Base-by-base conservation (phyloP, 768 basidiomycete genomes). In the Phylloporus sp. region DNA sequence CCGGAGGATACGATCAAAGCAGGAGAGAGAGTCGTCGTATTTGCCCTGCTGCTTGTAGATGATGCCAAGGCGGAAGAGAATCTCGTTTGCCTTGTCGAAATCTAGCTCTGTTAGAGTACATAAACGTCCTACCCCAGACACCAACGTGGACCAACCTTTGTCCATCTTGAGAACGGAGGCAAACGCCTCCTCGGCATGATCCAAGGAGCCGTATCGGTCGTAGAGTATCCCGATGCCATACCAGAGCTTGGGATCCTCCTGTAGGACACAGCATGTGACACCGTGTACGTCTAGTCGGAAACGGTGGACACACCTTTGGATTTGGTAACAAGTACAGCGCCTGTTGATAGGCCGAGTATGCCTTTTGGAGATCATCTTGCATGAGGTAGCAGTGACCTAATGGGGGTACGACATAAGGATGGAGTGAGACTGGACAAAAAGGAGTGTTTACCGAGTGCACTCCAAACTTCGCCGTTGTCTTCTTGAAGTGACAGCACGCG, bases 31-130 rank as follows among this genome's bases (percentile, higher is more conserved):
- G 12, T 93, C 89, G 2, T 82, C 74, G 60, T 92, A 97, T 73
- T 97, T 97, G 62, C 88, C 85, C 66, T 98, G 95, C 65, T 97
- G 95, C 74, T 99, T 98, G 79, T 98, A 98, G 55, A 99, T 99
- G 65, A 99, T 98, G 31, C 97, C 97, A 13, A 99, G 80, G 29
- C 97, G 85, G 76, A 98, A 99, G 26, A 95, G 85, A 56, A 99
- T 97, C 67, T 99, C 97, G 67, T 98, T 97, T 40, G 94, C 88
- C 76, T 97, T 97, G 76, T 97, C 94, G 60, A 98, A 99, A 67
- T 94, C 95, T 85, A 68, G 50, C 41, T 65, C 68, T 71, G 50
- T 62, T 46, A 52, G 57, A 60, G 61, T 68, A 55, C 59, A 61
- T 67, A 66, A 59, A 42, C 24, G 51, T 39, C 43, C 55, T 29